These are phyloP conservation scores for Tuber aestivum DNA, from an alignment of 495 filamentous ascomycete genomes.

Conservation along the genomic window DNA sequence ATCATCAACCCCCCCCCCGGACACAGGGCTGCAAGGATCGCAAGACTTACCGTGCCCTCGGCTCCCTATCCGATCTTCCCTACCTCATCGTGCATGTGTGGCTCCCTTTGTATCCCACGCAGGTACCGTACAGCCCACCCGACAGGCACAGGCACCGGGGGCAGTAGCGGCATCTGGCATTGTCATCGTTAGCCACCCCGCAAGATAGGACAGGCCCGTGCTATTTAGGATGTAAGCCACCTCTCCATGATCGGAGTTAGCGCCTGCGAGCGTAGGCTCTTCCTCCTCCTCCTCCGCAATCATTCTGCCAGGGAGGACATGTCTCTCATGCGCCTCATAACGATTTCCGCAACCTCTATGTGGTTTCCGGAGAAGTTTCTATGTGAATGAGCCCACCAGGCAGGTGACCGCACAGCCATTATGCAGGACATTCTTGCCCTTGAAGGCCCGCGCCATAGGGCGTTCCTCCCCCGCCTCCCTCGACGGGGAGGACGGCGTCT, in stretches of 20 bases:
- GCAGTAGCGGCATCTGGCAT: slow-evolving; percentile 38
- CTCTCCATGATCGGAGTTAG: slow-evolving; percentile 27
- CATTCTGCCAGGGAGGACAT: slow-evolving; percentile 50
- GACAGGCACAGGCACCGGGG: slow-evolving; percentile 32
- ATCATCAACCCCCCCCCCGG: background rate
- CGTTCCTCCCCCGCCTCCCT: no score
- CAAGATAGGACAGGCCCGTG: background rate
- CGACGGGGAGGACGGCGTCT: no score
- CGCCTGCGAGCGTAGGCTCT: slow-evolving; percentile 47
- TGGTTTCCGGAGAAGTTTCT: slow-evolving; percentile 46
- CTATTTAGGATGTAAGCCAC: background rate
- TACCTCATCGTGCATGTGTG: slow-evolving; percentile 24
- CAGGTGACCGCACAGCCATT: slow-evolving; percentile 55
- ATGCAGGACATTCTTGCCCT: slow-evolving; percentile 61
- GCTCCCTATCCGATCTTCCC: slow-evolving; percentile 7
- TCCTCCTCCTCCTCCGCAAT: slow-evolving; percentile 48
- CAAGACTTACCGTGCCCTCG: background rate
- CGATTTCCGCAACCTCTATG: slow-evolving; percentile 54
- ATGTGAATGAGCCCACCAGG: slow-evolving; percentile 54
- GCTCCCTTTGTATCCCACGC: slow-evolving; percentile 18
- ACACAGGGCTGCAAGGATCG: background rate
- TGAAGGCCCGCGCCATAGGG: no score
- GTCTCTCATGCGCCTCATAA: slow-evolving; percentile 23
- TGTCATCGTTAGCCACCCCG: background rate
- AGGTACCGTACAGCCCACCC: slow-evolving; percentile 29